phyloP scores from a whole-genome alignment of 106 monocot species.

The Acanthochlamys bracteata region DNA sequence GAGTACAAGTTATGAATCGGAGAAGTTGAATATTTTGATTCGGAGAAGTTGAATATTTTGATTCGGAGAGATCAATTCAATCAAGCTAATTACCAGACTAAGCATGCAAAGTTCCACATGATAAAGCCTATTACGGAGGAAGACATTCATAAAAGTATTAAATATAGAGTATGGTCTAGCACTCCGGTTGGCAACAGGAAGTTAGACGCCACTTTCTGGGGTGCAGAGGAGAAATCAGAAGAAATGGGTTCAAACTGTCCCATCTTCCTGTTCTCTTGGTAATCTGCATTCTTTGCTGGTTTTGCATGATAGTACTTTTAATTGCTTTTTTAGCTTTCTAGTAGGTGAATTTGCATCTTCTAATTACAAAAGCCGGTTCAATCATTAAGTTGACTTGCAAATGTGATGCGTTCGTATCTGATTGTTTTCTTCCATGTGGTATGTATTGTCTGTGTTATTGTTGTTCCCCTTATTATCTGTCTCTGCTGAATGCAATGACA shows the following conservation, averaged over 20 bases:
- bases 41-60: conserved; percentile 5
- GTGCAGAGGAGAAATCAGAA: conserved; percentile 31
- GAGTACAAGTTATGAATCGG: conserved; percentile 14
- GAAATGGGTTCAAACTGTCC: conserved; percentile 44
- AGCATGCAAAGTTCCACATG: conserved; percentile 82
- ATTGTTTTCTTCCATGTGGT: too few relatives aligned
- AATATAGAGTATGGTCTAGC: conserved; percentile 94
- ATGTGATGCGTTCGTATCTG: too few relatives aligned
- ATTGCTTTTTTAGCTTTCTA: background rate
- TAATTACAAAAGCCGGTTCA: too few relatives aligned
- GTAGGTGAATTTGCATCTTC: background rate
- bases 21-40: conserved; percentile 7
- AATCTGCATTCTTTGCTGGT: conserved; percentile 14
- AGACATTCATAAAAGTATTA: conserved; percentile 84
- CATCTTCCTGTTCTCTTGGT: conserved; percentile 96
- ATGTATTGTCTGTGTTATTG: too few relatives aligned
- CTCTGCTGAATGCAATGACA: too few relatives aligned
- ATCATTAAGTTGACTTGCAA: too few relatives aligned
- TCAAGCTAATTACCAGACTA: conserved; percentile 42
- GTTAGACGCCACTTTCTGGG: conserved; percentile 62
- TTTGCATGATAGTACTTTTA: background rate
- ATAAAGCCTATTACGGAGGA: conserved; percentile 91
- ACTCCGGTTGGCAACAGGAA: conserved; percentile 75
- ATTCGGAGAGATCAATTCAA: conserved; percentile 35
- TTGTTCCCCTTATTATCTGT: too few relatives aligned